Conservation (phyloP, 306 rosid species). For the Purshia tridentata region DNA sequence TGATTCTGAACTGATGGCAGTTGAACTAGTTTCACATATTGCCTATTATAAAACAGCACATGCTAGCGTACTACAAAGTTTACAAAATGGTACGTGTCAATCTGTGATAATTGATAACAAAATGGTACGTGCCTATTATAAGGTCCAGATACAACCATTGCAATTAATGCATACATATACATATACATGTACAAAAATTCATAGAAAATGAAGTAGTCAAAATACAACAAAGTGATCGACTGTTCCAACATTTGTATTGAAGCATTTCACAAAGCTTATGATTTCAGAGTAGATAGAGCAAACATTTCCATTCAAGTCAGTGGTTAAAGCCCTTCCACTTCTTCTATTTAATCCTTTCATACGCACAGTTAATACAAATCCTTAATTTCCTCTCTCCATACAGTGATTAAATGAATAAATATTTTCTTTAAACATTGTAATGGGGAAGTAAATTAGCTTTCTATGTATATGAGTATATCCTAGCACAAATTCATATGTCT, state of each 20-base stretch:
- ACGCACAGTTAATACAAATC: not conserved
- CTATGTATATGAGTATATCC: not conserved
- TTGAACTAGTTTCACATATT: constrained; percentile 49
- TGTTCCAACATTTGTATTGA: not conserved
- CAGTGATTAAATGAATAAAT: not conserved
- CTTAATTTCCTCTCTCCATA: not conserved
- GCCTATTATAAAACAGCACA: constrained; percentile 41
- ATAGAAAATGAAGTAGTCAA: not conserved
- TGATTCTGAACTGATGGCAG: constrained; percentile 38
- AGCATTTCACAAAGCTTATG: not conserved
- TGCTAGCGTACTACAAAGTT: constrained; percentile 22
- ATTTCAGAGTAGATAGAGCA: constrained; percentile 6
- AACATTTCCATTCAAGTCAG: not conserved
- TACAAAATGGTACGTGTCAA: not conserved
- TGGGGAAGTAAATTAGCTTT: not conserved
- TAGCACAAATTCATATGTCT: no score
- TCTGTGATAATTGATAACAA: not conserved
- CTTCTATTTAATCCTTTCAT: no score
- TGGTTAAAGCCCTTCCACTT: not conserved
- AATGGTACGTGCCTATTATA: no score
- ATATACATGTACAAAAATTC: no score
- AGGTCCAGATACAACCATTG: not conserved
- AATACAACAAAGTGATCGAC: not conserved
- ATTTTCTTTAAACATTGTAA: not conserved
- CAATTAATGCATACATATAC: not conserved